Conservation (phyloP, 257 asterid genomes). For the Penstemon newberryi region DNA sequence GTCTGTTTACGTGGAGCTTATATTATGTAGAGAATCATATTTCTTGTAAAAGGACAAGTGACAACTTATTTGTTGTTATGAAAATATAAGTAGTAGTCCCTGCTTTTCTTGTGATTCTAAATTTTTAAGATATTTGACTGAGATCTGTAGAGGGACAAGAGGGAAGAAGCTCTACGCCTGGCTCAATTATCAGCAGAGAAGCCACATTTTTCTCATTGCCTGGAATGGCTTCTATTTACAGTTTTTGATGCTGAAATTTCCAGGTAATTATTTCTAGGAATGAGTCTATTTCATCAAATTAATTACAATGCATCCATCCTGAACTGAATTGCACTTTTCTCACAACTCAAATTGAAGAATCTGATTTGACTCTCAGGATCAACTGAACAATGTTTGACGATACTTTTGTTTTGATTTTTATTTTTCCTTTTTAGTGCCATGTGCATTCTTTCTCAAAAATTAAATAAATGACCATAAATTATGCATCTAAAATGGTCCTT, state of each 20-base stretch:
- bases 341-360: constrained; percentile 14
- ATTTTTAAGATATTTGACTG: constrained; percentile 20
- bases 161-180: constrained; percentile 91
- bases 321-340: constrained; percentile 15
- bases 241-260: constrained; percentile 98
- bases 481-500: constrained; percentile 5
- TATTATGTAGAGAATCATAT: constrained; percentile 6
- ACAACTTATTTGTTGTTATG: no score
- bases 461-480: constrained; percentile 3
- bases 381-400: constrained; percentile 9
- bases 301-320: constrained; percentile 17
- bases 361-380: constrained; percentile 16
- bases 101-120: constrained; percentile 22
- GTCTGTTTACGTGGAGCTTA: constrained; percentile 14
- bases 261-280: constrained; percentile 49
- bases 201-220: constrained; percentile 98
- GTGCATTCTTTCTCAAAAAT: constrained; percentile 16
- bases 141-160: constrained; percentile 81
- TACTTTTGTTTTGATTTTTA: not conserved
- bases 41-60: not conserved
- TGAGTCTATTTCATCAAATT: constrained; percentile 14
- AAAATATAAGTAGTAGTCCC: not conserved
- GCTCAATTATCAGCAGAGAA: constrained; percentile 94
- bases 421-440: not conserved
- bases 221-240: constrained; percentile 98